Base-by-base conservation (phyloP, 129 eudicot genomes). In the Solidago caesia region DNA sequence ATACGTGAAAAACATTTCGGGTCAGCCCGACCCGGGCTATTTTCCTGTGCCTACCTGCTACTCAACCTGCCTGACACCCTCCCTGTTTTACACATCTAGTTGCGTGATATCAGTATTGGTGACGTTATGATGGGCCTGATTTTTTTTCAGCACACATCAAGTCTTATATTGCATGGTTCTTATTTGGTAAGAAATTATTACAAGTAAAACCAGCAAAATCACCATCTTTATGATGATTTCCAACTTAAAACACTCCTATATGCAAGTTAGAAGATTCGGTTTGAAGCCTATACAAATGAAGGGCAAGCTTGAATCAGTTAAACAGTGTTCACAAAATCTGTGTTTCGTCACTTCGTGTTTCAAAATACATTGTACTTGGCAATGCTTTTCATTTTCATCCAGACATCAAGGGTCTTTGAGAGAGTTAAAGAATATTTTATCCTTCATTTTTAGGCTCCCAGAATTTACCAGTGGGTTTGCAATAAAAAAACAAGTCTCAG, bases 221-320 rank as follows among this genome's bases (percentile, higher is more conserved):
- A 44, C 14, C 27, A 26, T 1, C 68, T 57, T 75, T 57, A 14
- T 14, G 49, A 76, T 45, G 66, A 59, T 56, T 67, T 75, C 65
- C 29, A 16, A 47, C 61, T 11, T 33, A 12, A 41, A 75, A 64
- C 43, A 75, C 42, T 4, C 44, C 4, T 75, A n/a, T 48, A 0
- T 62, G 44, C 27, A 5, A 29, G 29, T 8, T 70, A 33, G 48
- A 70, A 70, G 51, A 41, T 53, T 39, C 14, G 39, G 29, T 14
- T 68, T 70, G 63, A 33, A 29, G 16, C 39, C 8, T 67, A 6
- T 61, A 33, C 43, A 27, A 61, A n/a, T 26, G 43, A 61, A 61
- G 44, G 43, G 59, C 6, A 0, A 53, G 6, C 59, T 53, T 61
- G 6, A 33, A 33, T 33, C 39, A 33, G 39, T 33, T 33, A 33